Evolutionary conservation across 2,329 filamentous ascomycete species (phyloP).

Genomic region (Cordyceps cateniannulata): DNA sequence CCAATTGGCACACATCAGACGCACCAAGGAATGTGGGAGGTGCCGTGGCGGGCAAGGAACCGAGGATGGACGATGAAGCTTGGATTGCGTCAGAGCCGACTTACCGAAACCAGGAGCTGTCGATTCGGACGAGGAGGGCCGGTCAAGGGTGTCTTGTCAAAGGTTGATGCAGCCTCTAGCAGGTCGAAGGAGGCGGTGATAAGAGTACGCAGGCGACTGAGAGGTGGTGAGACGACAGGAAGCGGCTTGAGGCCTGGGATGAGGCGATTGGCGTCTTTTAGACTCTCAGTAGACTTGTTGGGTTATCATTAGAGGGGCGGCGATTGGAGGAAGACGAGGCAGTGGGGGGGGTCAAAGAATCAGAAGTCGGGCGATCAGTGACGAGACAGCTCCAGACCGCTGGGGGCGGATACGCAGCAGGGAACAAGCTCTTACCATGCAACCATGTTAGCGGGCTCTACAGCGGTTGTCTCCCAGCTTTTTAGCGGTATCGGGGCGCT

Average conservation of each 20-base stretch:
- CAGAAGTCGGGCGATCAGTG: background rate
- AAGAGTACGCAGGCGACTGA: background rate
- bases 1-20: constrained; percentile 4
- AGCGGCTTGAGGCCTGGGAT: background rate
- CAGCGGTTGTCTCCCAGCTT: background rate
- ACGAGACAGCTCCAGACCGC: background rate
- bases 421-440: background rate
- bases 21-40: background rate
- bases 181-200: background rate
- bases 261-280: constrained; percentile 11
- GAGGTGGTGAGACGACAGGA: background rate
- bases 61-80: constrained; percentile 2
- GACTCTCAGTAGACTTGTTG: constrained; percentile 4
- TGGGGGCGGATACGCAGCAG: background rate
- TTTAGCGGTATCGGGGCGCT: background rate
- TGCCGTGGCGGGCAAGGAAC: background rate
- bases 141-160: background rate
- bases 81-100: constrained; percentile 10
- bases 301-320: constrained; percentile 12
- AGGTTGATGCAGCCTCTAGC: background rate
- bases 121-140: background rate
- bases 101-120: constrained; percentile 13
- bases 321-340: constrained; percentile 9
- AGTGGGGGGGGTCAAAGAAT: constrained; percentile 3
- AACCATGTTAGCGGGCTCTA: background rate